Evolutionary conservation across 495 filamentous ascomycete genomes (phyloP).

Genomic region (Tuber brumale): DNA sequence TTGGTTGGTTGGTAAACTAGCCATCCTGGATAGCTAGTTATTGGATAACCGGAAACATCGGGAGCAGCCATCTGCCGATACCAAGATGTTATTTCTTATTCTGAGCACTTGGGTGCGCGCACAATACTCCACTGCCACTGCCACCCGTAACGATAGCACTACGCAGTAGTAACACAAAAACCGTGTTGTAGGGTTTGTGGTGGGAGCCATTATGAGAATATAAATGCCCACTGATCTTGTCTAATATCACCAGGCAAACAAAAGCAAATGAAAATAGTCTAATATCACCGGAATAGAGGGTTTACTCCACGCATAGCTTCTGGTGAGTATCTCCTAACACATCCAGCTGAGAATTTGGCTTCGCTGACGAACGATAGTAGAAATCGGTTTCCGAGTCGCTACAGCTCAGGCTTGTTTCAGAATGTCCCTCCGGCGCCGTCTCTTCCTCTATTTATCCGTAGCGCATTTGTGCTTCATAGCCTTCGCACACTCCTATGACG

Average conservation of each 20-base stretch:
- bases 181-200: not conserved
- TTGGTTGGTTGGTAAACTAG: not conserved
- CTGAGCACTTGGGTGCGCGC: not conserved
- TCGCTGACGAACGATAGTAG: not conserved
- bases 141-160: not conserved
- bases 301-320: not conserved
- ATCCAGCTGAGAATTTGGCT: not conserved
- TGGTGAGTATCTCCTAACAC: not conserved
- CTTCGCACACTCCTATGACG: not conserved
- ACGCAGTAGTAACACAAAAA: not conserved
- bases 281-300: not conserved
- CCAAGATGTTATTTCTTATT: not conserved
- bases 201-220: not conserved
- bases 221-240: not conserved
- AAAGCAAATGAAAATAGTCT: no score
- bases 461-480: not conserved
- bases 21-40: not conserved
- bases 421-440: not conserved
- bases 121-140: not conserved
- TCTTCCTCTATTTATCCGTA: not conserved
- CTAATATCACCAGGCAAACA: no score
- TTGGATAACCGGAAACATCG: no score
- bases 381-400: not conserved
- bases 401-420: not conserved
- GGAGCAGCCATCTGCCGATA: not conserved